These are phyloP conservation scores for Rhodosporidiobolus odoratus DNA, from an alignment of 768 basidiomycete species.

Conservation along the genomic window DNA sequence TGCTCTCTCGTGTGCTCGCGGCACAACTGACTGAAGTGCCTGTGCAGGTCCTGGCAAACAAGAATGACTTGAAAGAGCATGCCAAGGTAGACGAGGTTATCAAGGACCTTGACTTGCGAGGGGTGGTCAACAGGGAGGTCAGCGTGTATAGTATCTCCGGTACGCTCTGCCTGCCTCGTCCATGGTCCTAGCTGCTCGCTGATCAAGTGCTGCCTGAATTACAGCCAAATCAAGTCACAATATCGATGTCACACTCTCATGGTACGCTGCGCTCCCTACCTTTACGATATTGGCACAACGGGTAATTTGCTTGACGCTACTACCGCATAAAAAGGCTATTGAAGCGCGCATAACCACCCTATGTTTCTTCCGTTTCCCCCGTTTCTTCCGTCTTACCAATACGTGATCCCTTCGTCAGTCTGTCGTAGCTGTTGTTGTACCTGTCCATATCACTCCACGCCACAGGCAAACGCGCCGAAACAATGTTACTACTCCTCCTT, in stretches of 20 bases:
- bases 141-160: conserved; percentile 33
- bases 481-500: neutral
- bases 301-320: too few relatives aligned
- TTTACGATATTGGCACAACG: neutral
- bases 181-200: neutral
- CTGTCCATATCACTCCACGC: neutral
- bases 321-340: conserved; percentile 7
- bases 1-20: too few relatives aligned
- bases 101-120: conserved; percentile 8
- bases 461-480: too few relatives aligned
- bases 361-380: too few relatives aligned
- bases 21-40: neutral
- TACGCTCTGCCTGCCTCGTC: neutral
- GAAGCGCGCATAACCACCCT: neutral
- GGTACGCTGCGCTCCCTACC: conserved; percentile 6
- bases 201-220: neutral
- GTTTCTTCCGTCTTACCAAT: neutral
- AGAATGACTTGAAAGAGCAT: conserved; percentile 28
- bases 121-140: conserved; percentile 29
- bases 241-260: conserved; percentile 31
- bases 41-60: conserved; percentile 35
- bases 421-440: neutral
- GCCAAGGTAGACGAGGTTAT: conserved; percentile 32
- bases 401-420: neutral
- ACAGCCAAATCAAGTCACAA: conserved; percentile 31